Percentiles rank a stretch among this genome's conserved stretches.
phyloP scores from a whole-genome alignment of 2,329 filamentous ascomycete species.

The Cladosporium sp. region DNA sequence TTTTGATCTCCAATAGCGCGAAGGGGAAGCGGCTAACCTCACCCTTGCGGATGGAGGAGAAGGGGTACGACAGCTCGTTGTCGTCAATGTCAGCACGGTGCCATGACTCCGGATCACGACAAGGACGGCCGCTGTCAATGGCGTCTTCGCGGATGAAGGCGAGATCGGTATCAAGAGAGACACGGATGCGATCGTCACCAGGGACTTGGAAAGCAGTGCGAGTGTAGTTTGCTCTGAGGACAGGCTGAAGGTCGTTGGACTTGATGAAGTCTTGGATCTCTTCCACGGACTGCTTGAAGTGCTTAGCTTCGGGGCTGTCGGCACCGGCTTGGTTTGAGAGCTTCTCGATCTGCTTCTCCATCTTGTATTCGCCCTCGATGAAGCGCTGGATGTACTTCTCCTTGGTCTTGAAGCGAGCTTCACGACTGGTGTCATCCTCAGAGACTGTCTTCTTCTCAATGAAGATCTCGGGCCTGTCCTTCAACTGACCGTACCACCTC shows the following conservation, averaged over 20 bases:
- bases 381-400: slow-evolving; percentile 90
- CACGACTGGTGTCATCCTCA: slow-evolving; percentile 73
- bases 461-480: slow-evolving; percentile 73
- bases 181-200: slow-evolving; percentile 82
- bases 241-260: slow-evolving; percentile 74
- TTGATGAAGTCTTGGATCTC: slow-evolving; percentile 80
- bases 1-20: slow-evolving; percentile 88
- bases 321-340: slow-evolving; percentile 74
- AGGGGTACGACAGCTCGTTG: slow-evolving; percentile 79
- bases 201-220: slow-evolving; percentile 97
- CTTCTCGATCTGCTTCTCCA: slow-evolving; percentile 88
- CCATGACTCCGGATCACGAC: slow-evolving; percentile 85
- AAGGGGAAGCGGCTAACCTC: slow-evolving; percentile 91
- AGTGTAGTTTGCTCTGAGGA: slow-evolving; percentile 88
- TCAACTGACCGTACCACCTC: slow-evolving; percentile 87
- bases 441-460: slow-evolving; percentile 88
- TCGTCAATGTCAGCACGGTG: slow-evolving; percentile 89
- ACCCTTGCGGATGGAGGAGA: slow-evolving; percentile 81
- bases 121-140: slow-evolving; percentile 79
- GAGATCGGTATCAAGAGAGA: slow-evolving; percentile 89
- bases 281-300: slow-evolving; percentile 70
- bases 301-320: slow-evolving; percentile 64
- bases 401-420: slow-evolving; percentile 82
- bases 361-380: slow-evolving; percentile 80
- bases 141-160: slow-evolving; percentile 78